Evolutionary conservation across 257 asterid genomes (phyloP), one percentile per base, ranked within the genome.

Genomic region (Solanum pinnatisectum): DNA sequence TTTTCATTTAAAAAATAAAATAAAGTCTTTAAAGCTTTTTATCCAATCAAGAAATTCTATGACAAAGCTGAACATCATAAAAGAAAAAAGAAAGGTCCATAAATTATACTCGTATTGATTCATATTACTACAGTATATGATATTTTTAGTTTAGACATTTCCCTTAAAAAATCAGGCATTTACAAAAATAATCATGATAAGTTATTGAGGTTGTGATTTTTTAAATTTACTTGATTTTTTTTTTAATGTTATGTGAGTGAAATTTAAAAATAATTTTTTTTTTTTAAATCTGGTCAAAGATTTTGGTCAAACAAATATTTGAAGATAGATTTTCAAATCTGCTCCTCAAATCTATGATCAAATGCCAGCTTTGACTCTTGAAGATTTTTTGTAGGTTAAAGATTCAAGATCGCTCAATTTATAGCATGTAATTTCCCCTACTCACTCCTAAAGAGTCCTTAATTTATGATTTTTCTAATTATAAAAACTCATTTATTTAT

Each of bases 11-110:
- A 52, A 27, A 82, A 81, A 37, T 30, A 81, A 81, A 82, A 46
- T 32, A 27, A 73, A 27, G 39, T 76, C 65, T 37, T 37, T 39
- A 59, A 25, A 23, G 20, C 84, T 90, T 89, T 88, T 85, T 88
- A 56, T 88, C 68, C 83, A 87, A 74, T 86, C 92, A 88, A 91
- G 83, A 92, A 90, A 87, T 83, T 90, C 86, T 37, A 49, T 15
- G 30, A 59, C 70, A 82, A 82, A 81, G 70, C 42, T 82, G 70
- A 49, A 10, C 30, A n/a, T 16, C 42, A 25, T 36, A 59, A 63
- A 72, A 72, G 52, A 86, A 81, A 74, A 86, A 88, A 49, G 25
- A 30, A 37, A 60, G 37, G 25, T 22, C 79, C 14, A 33, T 71
- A 71, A 12, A 13, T 27, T 67, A 67, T 27, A 67, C 36, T 25